These are phyloP conservation scores for Trichoderma gamsii DNA, from an alignment of 495 filamentous ascomycete genomes.

Conservation along the genomic window DNA sequence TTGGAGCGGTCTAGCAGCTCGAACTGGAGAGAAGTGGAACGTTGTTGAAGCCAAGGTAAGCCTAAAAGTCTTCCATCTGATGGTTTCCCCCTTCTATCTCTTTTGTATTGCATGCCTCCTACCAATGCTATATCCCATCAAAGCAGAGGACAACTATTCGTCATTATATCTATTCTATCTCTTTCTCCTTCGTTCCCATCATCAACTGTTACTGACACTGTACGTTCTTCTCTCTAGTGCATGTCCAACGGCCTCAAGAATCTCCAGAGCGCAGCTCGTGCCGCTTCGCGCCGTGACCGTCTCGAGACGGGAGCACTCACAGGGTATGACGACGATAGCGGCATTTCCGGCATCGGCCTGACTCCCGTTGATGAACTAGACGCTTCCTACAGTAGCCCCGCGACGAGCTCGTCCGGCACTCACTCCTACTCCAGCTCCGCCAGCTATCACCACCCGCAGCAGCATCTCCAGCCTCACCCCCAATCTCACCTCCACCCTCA, in stretches of 20 bases:
- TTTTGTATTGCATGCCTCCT: background rate
- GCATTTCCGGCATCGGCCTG: constrained; percentile 43
- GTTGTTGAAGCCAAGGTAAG: constrained; percentile 65
- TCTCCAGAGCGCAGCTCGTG: constrained; percentile 47
- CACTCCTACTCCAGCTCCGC: constrained; percentile 20
- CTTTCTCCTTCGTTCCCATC: background rate
- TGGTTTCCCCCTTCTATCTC: background rate
- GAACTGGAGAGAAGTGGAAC: constrained; percentile 60
- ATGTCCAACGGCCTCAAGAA: constrained; percentile 56
- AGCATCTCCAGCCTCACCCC: constrained; percentile 28
- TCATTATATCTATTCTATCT: background rate
- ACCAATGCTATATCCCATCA: constrained; percentile 3
- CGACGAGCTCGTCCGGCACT: constrained; percentile 34
- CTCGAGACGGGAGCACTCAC: constrained; percentile 36
- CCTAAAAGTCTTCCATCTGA: constrained; percentile 10
- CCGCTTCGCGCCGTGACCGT: constrained; percentile 46
- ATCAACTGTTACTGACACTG: background rate
- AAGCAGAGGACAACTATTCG: background rate
- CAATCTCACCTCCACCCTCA: constrained; percentile 23
- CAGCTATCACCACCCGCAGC: constrained; percentile 12
- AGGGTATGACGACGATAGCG: constrained; percentile 46
- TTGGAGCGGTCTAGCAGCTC: constrained; percentile 57
- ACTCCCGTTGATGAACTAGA: constrained; percentile 46
- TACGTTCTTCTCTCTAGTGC: constrained; percentile 30
- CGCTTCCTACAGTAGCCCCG: constrained; percentile 43